Evolutionary conservation across 1,139 yeast species (phyloP), one percentile per base, ranked within the genome.

Genomic region (Blastobotrys capitulatus): DNA sequence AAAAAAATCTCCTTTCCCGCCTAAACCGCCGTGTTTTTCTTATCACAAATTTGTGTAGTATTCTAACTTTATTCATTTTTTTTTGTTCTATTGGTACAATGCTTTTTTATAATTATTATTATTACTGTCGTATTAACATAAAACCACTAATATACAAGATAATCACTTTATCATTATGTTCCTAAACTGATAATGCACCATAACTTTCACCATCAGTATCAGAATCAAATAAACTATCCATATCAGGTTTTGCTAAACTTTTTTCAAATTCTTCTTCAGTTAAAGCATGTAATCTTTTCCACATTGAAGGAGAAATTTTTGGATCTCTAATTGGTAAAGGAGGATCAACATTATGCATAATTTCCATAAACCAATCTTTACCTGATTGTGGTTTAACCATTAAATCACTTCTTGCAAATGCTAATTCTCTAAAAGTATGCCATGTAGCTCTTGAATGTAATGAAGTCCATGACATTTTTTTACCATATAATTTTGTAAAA

Each of bases 271-370:
- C 39, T 7, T 18, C 29, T n/a, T 42, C 45, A 2, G 45, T 42
- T n/a, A 42, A 31, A 16, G 45, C 45, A 19, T 42, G 45, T 19
- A 42, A 31, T 9, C 45, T 27, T 19, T 42, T 42, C 45, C 45
- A 42, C 39, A 42, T 32, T 8, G 39, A 26, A 10, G 45, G 22
- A 6, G 34, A 25, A 20, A 42, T 25, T 42, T 15, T 42, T 12
- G 32, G 10, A 31, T 42, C 45, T 42, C 45, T 12, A 20, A 42
- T 42, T 12, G 45, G 45, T 22, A 42, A 22, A 12, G 45, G 45
- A 20, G 45, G 45, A 22, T 42, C 45, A 8, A 35, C 39, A 13
- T 7, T 20, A 22, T 42, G 45, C 39, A 42, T 42, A 12, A 42
- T 34, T 15, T 42, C 39, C 32, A n/a, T 15, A 31, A 32, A 16